A percentile compares a stretch with the other conserved stretches of the same genome.
These are phyloP conservation scores for Botryotinia calthae DNA, from an alignment of 2,329 filamentous ascomycete species.

Conservation along the genomic window DNA sequence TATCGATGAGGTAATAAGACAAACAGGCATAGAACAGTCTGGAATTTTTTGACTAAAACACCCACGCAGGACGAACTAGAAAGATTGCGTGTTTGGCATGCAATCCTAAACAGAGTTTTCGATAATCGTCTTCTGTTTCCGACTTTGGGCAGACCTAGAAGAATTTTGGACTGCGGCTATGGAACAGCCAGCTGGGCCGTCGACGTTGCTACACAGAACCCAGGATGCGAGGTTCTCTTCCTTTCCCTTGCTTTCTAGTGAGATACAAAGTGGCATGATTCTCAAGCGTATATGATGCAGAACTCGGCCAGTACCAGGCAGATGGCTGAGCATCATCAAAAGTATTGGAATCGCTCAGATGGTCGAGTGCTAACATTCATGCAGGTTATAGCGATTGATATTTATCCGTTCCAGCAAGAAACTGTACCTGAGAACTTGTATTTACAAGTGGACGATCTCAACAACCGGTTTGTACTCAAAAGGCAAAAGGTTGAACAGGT, in stretches of 20 bases:
- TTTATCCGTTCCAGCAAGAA: conserved; percentile 67
- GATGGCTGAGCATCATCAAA: not conserved
- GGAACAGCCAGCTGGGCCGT: conserved; percentile 70
- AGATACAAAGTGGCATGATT: not conserved
- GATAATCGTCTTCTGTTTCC: conserved; percentile 68
- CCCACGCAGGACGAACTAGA: conserved; percentile 61
- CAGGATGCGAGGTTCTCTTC: conserved; percentile 58
- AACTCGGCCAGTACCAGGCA: not conserved
- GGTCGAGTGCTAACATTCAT: conserved; percentile 2
- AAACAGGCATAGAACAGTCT: not conserved
- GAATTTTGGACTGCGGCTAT: conserved; percentile 70
- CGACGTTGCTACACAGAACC: conserved; percentile 63
- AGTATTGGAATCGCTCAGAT: not conserved
- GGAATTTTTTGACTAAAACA: not conserved
- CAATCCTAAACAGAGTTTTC: conserved; percentile 61
- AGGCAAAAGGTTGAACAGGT: not conserved
- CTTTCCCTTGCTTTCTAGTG: not conserved
- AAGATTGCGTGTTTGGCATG: conserved; percentile 62
- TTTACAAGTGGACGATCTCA: conserved; percentile 63
- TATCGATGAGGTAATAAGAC: conserved; percentile 61
- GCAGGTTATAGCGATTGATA: conserved; percentile 69
- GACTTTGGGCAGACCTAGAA: conserved; percentile 55
- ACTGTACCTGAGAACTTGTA: conserved; percentile 64
- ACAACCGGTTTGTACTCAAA: conserved; percentile 50
- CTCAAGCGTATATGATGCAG: not conserved